Base-by-base conservation (phyloP, 2,329 filamentous ascomycete species). In the Phaeosphaeriaceae sp. region DNA sequence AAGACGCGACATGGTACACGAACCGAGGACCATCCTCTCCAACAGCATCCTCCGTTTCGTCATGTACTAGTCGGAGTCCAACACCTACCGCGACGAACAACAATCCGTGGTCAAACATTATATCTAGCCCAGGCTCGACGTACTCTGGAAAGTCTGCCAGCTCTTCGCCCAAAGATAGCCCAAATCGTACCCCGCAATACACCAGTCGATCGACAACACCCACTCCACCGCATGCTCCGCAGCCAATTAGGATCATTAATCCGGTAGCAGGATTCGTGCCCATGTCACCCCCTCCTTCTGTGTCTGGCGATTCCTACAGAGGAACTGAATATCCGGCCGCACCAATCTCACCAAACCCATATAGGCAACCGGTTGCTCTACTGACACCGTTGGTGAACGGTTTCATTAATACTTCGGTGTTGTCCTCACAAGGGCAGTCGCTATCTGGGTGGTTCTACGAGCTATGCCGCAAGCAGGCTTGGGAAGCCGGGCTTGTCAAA, bases 41-140 rank as follows among this genome's bases (percentile, higher is more conserved):
- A 15, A 73, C 74, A 40, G 64, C 73, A n/a, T 78, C 76, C n/a
- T 77, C 76, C 1, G 74, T 76, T 24, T 78, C 77, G 4, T 77
- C 76, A 13, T 70, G 67, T 51, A 74, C 71, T 20, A 77, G 75
- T 56, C 68, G 76, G 54, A 76, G 74, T 61, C 65, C 72, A 20
- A 78, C 76, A 19, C 76, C 75, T 2, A 77, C 68, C 6, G 65
- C 66, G 9, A 76, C 69, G 24, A 75, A 74, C 58, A 77, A 76
- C 55, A 78, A 78, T 48, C 75, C 76, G 20, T 78, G 73, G 73
- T 76, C 72, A 3, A 76, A 71, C 61, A 66, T 73, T 19, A 76
- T 76, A 66, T 58, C 68, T 10, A 75, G 70, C 22, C 72, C 75
- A 4, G 62, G 55, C 48, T 75, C 73, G 7, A 62, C 66, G 10